Conservation (phyloP, 495 filamentous ascomycete genomes). For the Penicillium daleae region DNA sequence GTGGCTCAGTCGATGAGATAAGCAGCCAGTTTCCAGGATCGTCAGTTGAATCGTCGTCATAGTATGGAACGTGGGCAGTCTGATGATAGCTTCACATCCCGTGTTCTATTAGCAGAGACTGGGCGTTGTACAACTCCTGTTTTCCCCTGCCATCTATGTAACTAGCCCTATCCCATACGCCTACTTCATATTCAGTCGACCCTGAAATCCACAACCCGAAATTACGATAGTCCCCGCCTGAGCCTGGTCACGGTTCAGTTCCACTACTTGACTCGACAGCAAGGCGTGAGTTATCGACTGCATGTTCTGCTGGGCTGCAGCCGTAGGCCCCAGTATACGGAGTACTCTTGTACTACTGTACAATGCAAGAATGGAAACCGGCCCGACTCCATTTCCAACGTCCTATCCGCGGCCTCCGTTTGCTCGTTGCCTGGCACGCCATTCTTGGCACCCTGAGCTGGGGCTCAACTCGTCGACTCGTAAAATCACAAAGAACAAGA, state of each 20-base stretch:
- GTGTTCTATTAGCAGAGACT: not conserved
- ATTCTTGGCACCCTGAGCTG: slow-evolving; percentile 24
- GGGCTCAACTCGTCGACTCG: slow-evolving; percentile 1
- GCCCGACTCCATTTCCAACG: slow-evolving; percentile 12
- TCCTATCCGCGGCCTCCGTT: slow-evolving; percentile 30
- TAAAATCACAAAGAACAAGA: not conserved
- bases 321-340: not conserved
- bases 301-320: slow-evolving; percentile 3
- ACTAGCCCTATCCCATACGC: too few species aligned
- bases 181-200: not conserved
- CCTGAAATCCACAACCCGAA: not conserved
- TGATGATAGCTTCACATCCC: not conserved
- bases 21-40: not conserved
- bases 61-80: not conserved
- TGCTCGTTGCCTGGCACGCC: slow-evolving; percentile 30
- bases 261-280: not conserved
- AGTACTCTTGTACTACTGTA: not conserved
- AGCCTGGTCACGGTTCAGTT: not conserved
- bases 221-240: slow-evolving; percentile 10
- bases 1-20: slow-evolving; percentile 13
- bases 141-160: not conserved
- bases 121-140: too few species aligned
- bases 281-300: slow-evolving; percentile 6
- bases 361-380: not conserved
- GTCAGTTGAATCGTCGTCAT: not conserved